phyloP scores from a whole-genome alignment of 2,329 filamentous ascomycete species.

The Ophiostoma populinum region DNA sequence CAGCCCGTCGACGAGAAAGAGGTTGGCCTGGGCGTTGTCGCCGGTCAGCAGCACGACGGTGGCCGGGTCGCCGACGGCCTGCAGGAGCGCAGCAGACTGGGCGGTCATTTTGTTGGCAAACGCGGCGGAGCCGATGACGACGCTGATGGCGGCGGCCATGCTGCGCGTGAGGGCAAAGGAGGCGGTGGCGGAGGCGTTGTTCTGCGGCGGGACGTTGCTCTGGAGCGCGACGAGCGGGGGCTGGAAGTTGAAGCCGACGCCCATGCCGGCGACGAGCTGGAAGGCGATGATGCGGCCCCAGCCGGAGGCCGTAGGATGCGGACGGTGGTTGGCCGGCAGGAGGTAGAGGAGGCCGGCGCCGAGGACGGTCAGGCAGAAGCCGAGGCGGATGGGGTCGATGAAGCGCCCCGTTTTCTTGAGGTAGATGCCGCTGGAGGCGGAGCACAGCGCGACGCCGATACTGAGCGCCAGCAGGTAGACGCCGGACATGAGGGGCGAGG shows the following conservation, averaged over 20 bases:
- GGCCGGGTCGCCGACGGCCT: slow-evolving; percentile 3
- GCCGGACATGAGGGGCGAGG: slow-evolving; percentile 41
- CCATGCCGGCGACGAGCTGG: slow-evolving; percentile 37
- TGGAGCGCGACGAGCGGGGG: slow-evolving; percentile 44
- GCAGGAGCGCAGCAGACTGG: slow-evolving; percentile 5
- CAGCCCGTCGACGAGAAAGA: slow-evolving; percentile 31
- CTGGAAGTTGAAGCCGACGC: slow-evolving; percentile 42
- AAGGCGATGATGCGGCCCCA: slow-evolving; percentile 28
- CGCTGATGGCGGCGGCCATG: slow-evolving; percentile 16
- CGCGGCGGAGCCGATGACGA: slow-evolving; percentile 10
- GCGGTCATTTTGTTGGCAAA: slow-evolving; percentile 11
- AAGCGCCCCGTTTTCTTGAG: slow-evolving; percentile 22
- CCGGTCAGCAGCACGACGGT: slow-evolving; percentile 6
- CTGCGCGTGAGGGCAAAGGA: slow-evolving; percentile 38
- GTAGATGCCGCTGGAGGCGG: slow-evolving; percentile 20
- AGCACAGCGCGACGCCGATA: slow-evolving; percentile 22
- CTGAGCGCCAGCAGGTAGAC: slow-evolving; percentile 18
- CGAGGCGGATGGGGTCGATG: slow-evolving; percentile 30
- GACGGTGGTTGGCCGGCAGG: slow-evolving; percentile 24
- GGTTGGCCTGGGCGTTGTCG: slow-evolving; percentile 10
- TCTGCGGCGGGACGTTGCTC: slow-evolving; percentile 33
- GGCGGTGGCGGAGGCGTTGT: slow-evolving; percentile 43
- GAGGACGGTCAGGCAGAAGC: slow-evolving; percentile 32
- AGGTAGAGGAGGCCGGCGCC: slow-evolving; percentile 37
- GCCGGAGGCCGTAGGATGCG: slow-evolving; percentile 15